phyloP scores from a whole-genome alignment of 768 basidiomycete genomes.

The Boletus edulis region DNA sequence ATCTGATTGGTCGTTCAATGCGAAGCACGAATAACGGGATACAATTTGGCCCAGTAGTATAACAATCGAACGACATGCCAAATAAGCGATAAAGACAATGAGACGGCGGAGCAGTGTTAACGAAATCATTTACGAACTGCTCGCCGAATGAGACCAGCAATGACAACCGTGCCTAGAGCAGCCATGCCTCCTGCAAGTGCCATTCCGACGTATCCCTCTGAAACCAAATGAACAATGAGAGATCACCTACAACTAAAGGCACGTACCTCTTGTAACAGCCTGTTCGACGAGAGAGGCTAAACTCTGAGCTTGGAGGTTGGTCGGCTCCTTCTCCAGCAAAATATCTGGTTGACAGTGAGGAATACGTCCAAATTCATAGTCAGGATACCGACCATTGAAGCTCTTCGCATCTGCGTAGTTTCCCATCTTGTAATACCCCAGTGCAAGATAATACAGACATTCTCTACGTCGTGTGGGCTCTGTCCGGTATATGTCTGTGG shows the following conservation, averaged over 20 bases:
- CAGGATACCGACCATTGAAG: slow-evolving; percentile 74
- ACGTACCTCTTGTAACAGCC: slow-evolving; percentile 75
- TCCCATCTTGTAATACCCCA: slow-evolving; percentile 96
- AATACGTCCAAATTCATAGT: neutral
- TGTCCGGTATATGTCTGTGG: slow-evolving; percentile 82
- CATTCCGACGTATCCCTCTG: slow-evolving; percentile 99
- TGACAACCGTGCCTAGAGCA: slow-evolving; percentile 72
- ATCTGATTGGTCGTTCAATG: slow-evolving; percentile 11
- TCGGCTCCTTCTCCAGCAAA: slow-evolving; percentile 87
- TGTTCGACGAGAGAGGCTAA: slow-evolving; percentile 82
- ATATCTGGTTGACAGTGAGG: slow-evolving; percentile 50
- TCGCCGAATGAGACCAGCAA: slow-evolving; percentile 84
- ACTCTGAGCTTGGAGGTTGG: slow-evolving; percentile 90
- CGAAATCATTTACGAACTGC: slow-evolving; percentile 48
- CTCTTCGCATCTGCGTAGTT: slow-evolving; percentile 90
- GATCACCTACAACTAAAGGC: neutral
- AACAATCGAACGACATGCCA: slow-evolving; percentile 7
- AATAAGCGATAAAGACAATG: slow-evolving; percentile 16
- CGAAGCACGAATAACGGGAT: slow-evolving; percentile 12
- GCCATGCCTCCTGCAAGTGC: slow-evolving; percentile 90
- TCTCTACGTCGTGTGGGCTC: slow-evolving; percentile 88
- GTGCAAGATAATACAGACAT: slow-evolving; percentile 93
- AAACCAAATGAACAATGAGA: neutral
- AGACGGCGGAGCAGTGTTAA: slow-evolving; percentile 12
- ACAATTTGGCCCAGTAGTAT: slow-evolving; percentile 15